Base-by-base conservation (phyloP, 2,329 filamentous ascomycete species). In the Nothopassalora personata region DNA sequence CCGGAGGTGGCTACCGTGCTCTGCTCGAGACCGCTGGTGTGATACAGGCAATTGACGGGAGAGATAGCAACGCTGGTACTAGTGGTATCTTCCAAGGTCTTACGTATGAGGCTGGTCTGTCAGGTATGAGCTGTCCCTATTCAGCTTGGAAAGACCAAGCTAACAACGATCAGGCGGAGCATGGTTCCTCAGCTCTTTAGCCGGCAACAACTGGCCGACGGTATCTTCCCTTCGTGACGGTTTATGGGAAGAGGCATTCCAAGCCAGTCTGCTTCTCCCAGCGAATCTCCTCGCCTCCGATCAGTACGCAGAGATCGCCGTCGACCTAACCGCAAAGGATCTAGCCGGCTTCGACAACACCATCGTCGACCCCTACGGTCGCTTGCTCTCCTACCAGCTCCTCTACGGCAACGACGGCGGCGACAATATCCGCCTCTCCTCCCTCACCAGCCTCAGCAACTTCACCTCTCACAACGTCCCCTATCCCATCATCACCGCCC, bases 201-300 rank as follows among this genome's bases (percentile, higher is more conserved):
- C 74, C 10, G 77, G 76, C 7, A 79, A 79, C 66, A 76, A 79
- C 60, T 79, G 75, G 66, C 75, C 77, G 1, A 79, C 77, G 1
- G 71, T 80, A 53, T 73, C 72, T 4, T 70, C 68, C 31, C 66
- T 81, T 5, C 66, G 70, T 30, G 67, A 73, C 15, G 71, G 68
- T 11, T 66, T 79, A 2, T 81, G 77, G 78, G 66, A 73, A 28
- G 39, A 67, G n/a, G 70, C 71, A 1, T 75, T 80, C 58, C 58
- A 70, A 45, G 67, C 75, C 48, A 73, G 68, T 59, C 64, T 75
- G 4, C 66, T 78, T 0, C 66, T 72, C 10, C 76, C 77, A 2
- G 70, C 64, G 4, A 71, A 71, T 13, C 58, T 68, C 28, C 47
- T 62, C 10, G 65, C 60, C 8, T 52, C 63, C 8, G 65, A 60